Evolutionary conservation across 2,329 filamentous ascomycete species (phyloP), one percentile per base, ranked within the genome.

Genomic region (Trichophyton simii): DNA sequence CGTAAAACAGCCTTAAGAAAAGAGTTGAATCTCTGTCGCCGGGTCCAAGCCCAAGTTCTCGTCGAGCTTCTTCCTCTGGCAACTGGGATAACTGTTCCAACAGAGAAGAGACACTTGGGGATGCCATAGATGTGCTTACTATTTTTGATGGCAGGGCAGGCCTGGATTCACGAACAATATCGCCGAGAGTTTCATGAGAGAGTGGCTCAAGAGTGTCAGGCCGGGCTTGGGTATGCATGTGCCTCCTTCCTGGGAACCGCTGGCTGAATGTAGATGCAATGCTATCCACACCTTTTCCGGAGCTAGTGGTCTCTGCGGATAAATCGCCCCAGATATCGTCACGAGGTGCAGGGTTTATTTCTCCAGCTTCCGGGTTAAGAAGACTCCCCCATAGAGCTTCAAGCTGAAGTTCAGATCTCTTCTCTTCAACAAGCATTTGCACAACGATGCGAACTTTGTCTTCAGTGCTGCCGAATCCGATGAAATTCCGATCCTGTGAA

Each of bases 381-480:
- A 76, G 72, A 50, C 73, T 78, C 55, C 76, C 74, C 83, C 86
- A 89, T 9, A 88, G 72, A 15, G 78, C 79, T 68, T 89, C 86
- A 60, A 89, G 72, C 68, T 88, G 82, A 38, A 87, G 78, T 66
- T 88, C 83, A 34, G 77, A 80, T 66, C 86, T 77, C 74, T 87
- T 88, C 69, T 86, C 84, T 65, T 87, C 84, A 0, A 84, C 88
- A 69, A 89, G 82, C 76, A 89, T 82, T 71, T 89, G 86, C 44
- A 88, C 82, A 38, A 89, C 85, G 59, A 89, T 77, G 60, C 81
- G 82, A 1, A 83, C 82, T 1, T 83, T 83, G 7, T 78, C 75
- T 8, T 74, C 78, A 61, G 77, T 69, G 41, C 78, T 77, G 1
- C 90, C 89, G 69, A 96, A 96, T 0, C 92, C 92, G 38, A 90